These are phyloP conservation scores for Ustilago sp. DNA, from an alignment of 1,284 basidiomycete species.

Conservation along the genomic window DNA sequence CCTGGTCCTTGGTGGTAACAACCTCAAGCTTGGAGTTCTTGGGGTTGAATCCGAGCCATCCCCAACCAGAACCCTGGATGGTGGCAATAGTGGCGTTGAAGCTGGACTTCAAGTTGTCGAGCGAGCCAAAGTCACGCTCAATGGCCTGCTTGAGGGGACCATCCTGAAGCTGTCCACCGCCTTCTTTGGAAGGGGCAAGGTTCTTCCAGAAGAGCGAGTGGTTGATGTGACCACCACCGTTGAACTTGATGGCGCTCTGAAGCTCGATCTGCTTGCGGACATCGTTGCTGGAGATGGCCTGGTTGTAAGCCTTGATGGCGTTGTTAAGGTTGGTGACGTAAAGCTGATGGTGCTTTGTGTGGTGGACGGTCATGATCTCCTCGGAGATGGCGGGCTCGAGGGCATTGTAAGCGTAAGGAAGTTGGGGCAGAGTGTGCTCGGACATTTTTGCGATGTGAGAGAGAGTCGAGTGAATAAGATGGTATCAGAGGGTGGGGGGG, in stretches of 20 bases:
- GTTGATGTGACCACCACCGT: slow-evolving; percentile 84
- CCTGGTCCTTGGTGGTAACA: slow-evolving; percentile 92
- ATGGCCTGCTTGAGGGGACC: slow-evolving; percentile 84
- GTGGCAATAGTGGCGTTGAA: slow-evolving; percentile 90
- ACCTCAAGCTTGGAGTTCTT: slow-evolving; percentile 77
- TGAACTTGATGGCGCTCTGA: slow-evolving; percentile 88
- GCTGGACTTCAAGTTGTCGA: slow-evolving; percentile 81
- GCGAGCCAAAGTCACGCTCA: slow-evolving; percentile 83
- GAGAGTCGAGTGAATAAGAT: not conserved
- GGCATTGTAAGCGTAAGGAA: slow-evolving; percentile 90
- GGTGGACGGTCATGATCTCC: slow-evolving; percentile 79
- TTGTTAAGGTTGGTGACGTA: slow-evolving; percentile 72
- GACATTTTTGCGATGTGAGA: slow-evolving; percentile 34
- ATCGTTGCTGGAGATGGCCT: slow-evolving; percentile 75
- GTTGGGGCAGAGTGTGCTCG: slow-evolving; percentile 81
- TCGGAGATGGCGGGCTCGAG: slow-evolving; percentile 86
- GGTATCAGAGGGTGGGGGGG: not conserved
- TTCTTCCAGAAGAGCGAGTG: slow-evolving; percentile 99
- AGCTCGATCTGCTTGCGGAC: slow-evolving; percentile 86
- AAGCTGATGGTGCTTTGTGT: slow-evolving; percentile 88
- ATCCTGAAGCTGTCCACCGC: slow-evolving; percentile 75
- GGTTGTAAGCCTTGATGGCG: slow-evolving; percentile 84
- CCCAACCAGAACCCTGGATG: slow-evolving; percentile 98
- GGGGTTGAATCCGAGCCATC: slow-evolving; percentile 78
- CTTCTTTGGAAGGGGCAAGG: slow-evolving; percentile 70